Conservation (phyloP, 2,329 filamentous ascomycete species). For the Penicillium sp. region DNA sequence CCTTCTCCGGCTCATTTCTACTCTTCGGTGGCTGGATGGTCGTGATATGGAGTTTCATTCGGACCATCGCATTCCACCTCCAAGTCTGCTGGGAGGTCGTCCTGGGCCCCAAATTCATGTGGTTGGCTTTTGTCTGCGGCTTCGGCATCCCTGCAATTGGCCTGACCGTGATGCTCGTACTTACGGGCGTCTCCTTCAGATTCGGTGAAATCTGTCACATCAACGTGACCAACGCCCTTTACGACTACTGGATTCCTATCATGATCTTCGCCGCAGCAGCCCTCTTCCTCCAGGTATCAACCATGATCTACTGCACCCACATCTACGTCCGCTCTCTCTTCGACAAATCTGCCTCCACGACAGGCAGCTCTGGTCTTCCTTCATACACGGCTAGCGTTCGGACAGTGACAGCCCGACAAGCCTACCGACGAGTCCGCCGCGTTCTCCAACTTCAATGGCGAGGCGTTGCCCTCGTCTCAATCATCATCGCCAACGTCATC, state of each 20-base stretch:
- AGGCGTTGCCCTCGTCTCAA: constrained; percentile 82
- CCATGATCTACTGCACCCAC: constrained; percentile 89
- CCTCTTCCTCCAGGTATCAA: constrained; percentile 78
- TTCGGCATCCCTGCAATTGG: constrained; percentile 82
- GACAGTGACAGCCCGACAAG: constrained; percentile 80
- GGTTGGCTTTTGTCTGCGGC: constrained; percentile 73
- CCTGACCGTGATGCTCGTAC: constrained; percentile 71
- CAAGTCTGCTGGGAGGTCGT: constrained; percentile 98
- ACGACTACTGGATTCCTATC: constrained; percentile 87
- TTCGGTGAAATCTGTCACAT: constrained; percentile 93
- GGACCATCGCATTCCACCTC: constrained; percentile 87
- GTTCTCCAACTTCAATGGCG: constrained; percentile 94
- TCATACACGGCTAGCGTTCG: constrained; percentile 74
- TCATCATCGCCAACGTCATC: constrained; percentile 87
- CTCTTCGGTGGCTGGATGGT: constrained; percentile 82
- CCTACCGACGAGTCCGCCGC: constrained; percentile 81
- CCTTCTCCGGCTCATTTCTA: constrained; percentile 82
- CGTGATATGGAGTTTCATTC: constrained; percentile 84
- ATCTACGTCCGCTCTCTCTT: constrained; percentile 85
- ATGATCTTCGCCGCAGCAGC: constrained; percentile 75
- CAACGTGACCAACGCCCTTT: constrained; percentile 81
- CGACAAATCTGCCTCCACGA: constrained; percentile 67
- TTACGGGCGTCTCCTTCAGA: constrained; percentile 91
- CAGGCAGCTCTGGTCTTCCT: constrained; percentile 64
- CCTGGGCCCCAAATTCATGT: constrained; percentile 87